Percentiles rank a stretch among this genome's conserved stretches.
Conservation (phyloP, 768 basidiomycete species). For the Leucosporidium creatinivorum region DNA sequence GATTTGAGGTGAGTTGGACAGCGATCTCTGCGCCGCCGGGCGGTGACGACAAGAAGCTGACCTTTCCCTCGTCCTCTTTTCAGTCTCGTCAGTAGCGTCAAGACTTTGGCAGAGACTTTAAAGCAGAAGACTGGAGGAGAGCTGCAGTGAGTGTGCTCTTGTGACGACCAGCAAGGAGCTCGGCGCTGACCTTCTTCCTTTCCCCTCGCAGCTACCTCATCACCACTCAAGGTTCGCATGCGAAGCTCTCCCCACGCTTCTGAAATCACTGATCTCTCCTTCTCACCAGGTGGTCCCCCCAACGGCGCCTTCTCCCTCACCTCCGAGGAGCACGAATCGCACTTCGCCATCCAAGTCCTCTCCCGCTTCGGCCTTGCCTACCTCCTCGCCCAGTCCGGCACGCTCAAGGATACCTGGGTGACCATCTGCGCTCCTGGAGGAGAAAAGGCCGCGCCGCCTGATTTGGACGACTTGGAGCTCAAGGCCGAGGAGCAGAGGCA, state of each 20-base stretch:
- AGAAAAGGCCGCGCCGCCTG: neutral
- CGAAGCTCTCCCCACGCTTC: no score
- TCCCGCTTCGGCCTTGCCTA: constrained; percentile 33
- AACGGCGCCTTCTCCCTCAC: constrained; percentile 23
- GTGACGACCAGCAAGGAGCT: no score
- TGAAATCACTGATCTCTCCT: neutral
- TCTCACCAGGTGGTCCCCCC: constrained; percentile 26
- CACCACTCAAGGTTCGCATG: constrained; percentile 26
- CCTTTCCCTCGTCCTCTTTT: neutral
- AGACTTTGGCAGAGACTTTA: constrained; percentile 22
- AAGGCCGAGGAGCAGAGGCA: neutral
- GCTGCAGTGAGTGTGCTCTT: constrained; percentile 2
- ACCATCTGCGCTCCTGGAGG: constrained; percentile 29
- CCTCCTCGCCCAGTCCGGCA: constrained; percentile 24
- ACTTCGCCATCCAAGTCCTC: constrained; percentile 35
- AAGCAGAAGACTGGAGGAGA: constrained; percentile 29
- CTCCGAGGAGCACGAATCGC: constrained; percentile 17
- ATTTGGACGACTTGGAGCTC: constrained; percentile 29
- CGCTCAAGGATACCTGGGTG: constrained; percentile 30
- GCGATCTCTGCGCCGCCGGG: no score
- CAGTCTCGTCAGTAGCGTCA: constrained; percentile 1
- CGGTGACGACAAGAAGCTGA: neutral
- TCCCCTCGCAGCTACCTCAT: constrained; percentile 22
- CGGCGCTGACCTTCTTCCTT: no score
- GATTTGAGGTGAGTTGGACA: constrained; percentile 32